phyloP scores from a whole-genome alignment of 495 filamentous ascomycete genomes.

The Podospora sp. region DNA sequence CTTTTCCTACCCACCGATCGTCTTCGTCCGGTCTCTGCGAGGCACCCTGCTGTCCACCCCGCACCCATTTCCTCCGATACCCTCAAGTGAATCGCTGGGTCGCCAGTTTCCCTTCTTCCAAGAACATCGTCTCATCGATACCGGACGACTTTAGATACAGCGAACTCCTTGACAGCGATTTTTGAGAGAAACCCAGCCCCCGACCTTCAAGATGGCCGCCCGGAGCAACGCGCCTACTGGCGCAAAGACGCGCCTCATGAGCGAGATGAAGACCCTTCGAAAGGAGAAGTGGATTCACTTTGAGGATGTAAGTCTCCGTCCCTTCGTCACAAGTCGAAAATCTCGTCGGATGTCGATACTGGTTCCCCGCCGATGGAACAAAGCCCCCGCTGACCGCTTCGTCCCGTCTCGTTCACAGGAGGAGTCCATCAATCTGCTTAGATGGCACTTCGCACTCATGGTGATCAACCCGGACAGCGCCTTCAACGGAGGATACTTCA shows the following conservation, averaged over 20 bases:
- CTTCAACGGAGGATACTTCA: slow-evolving; percentile 93
- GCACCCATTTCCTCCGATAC: not conserved
- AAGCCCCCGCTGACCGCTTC: slow-evolving; percentile 14
- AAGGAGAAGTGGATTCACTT: slow-evolving; percentile 95
- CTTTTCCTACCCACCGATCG: not conserved
- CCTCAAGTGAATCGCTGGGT: not conserved
- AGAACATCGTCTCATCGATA: not conserved
- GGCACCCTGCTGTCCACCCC: not conserved
- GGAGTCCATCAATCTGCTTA: slow-evolving; percentile 73
- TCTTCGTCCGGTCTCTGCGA: not conserved
- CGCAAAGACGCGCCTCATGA: slow-evolving; percentile 84
- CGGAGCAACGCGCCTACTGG: slow-evolving; percentile 31
- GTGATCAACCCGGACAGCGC: slow-evolving; percentile 88
- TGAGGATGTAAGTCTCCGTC: slow-evolving; percentile 43
- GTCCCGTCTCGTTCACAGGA: slow-evolving; percentile 48
- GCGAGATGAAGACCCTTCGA: slow-evolving; percentile 78
- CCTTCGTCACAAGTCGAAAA: not conserved
- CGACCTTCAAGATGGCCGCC: slow-evolving; percentile 19
- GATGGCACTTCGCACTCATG: slow-evolving; percentile 86
- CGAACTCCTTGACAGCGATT: too few relatives aligned
- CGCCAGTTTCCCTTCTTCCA: not conserved
- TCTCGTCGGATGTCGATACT: too few relatives aligned
- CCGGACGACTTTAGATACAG: not conserved
- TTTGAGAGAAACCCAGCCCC: too few relatives aligned
- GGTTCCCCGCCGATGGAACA: not conserved